phyloP scores from a whole-genome alignment of 202 grass and related monocot genomes.

The Carex sylvatica region DNA sequence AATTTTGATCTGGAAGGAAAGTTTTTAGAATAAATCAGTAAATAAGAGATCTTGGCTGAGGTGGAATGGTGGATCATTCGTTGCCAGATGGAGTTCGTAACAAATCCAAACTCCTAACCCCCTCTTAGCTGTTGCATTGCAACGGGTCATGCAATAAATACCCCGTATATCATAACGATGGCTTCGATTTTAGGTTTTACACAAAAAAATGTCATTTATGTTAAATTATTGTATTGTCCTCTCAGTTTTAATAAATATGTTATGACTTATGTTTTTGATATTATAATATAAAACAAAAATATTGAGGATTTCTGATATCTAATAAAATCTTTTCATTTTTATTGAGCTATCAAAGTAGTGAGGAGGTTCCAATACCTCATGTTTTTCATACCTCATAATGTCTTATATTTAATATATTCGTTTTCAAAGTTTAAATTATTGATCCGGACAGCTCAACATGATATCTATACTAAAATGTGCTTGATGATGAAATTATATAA shows the following conservation, averaged over 20 bases:
- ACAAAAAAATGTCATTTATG: neutral
- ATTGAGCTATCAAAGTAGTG: neutral
- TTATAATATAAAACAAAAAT: neutral
- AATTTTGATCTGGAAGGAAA: neutral
- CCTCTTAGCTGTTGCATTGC: neutral
- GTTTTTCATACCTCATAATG: too few relatives aligned
- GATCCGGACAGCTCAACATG: too few relatives aligned
- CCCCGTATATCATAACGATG: neutral
- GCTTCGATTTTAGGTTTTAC: neutral
- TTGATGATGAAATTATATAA: too few relatives aligned
- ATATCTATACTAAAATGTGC: too few relatives aligned
- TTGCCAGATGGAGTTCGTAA: neutral
- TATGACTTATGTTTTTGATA: neutral
- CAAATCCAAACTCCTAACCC: constrained; percentile 21
- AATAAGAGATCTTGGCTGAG: neutral
- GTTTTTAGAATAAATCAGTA: neutral
- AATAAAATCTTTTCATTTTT: neutral
- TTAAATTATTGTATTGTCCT: neutral
- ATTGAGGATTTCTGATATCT: neutral
- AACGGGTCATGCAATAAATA: neutral
- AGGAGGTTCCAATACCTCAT: too few relatives aligned
- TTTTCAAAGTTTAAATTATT: too few relatives aligned
- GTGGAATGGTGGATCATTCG: constrained; percentile 12
- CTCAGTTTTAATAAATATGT: neutral
- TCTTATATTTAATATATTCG: too few relatives aligned